Conservation (phyloP, 2,329 filamentous ascomycete species). For the Didymella glomerata region DNA sequence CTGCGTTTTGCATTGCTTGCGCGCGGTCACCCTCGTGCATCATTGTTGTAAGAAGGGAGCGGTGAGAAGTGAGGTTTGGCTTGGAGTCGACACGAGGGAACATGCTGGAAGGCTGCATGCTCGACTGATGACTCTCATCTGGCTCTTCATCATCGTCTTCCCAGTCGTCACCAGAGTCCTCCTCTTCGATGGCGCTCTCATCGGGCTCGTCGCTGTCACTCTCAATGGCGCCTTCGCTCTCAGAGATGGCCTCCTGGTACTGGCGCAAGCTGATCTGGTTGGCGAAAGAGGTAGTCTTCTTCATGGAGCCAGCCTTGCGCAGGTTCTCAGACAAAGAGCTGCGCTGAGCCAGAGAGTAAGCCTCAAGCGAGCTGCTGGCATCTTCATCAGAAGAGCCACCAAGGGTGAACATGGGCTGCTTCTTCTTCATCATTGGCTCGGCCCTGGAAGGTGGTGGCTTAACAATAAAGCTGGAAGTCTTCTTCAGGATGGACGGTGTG, state of each 20-base stretch:
- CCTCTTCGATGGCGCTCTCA: conserved; percentile 70
- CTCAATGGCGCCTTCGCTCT: conserved; percentile 68
- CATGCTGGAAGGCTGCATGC: conserved; percentile 78
- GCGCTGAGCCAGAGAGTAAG: conserved; percentile 58
- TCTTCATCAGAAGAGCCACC: conserved; percentile 86
- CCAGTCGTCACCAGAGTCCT: conserved; percentile 59
- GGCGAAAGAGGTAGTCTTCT: conserved; percentile 85
- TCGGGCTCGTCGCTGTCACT: conserved; percentile 65
- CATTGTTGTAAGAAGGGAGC: conserved; percentile 88
- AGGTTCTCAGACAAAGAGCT: conserved; percentile 65
- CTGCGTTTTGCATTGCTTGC: conserved; percentile 72
- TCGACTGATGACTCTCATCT: conserved; percentile 82
- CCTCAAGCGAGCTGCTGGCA: conserved; percentile 78
- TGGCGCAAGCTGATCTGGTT: conserved; percentile 75
- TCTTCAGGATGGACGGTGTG: conserved; percentile 67
- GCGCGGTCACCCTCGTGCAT: conserved; percentile 82
- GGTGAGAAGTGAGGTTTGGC: conserved; percentile 82
- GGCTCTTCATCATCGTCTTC: conserved; percentile 72
- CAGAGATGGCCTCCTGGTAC: conserved; percentile 64
- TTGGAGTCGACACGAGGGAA: conserved; percentile 94
- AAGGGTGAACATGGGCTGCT: conserved; percentile 75
- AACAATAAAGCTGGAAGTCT: conserved; percentile 45
- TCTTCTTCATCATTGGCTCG: conserved; percentile 63
- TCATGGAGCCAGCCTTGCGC: conserved; percentile 56
- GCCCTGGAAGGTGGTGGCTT: conserved; percentile 42